phyloP scores from a whole-genome alignment of 2,329 filamentous ascomycete genomes.

The Beauveria rudraprayagi region DNA sequence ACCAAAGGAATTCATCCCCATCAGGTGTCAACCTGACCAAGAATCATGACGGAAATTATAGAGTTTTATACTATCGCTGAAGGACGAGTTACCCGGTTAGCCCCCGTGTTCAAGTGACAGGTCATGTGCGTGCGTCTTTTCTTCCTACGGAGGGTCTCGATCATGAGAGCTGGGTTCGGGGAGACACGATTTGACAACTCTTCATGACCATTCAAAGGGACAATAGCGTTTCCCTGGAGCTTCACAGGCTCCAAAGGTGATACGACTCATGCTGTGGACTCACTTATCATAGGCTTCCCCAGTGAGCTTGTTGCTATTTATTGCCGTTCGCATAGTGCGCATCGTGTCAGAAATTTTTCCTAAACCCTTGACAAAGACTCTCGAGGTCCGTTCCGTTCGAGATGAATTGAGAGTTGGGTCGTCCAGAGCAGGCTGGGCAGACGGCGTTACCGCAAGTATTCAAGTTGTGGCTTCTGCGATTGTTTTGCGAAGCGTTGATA shows the following conservation, averaged over 20 bases:
- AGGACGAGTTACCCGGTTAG: background rate
- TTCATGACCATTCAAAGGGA: background rate
- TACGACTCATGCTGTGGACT: background rate
- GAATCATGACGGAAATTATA: too few species aligned
- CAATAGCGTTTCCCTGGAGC: background rate
- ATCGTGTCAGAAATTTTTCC: background rate
- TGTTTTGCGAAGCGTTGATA: too few species aligned
- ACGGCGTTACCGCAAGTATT: too few species aligned
- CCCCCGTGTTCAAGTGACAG: background rate
- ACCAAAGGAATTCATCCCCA: too few species aligned
- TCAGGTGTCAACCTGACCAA: too few species aligned
- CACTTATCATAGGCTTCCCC: background rate
- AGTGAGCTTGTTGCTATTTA: background rate
- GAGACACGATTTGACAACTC: background rate
- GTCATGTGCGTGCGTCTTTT: background rate
- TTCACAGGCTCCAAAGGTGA: background rate
- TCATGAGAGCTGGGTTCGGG: background rate
- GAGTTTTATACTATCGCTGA: background rate
- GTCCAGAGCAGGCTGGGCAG: background rate
- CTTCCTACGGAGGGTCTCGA: background rate
- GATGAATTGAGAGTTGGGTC: background rate
- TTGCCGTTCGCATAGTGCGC: background rate
- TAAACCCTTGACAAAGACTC: background rate
- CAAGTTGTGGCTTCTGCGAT: background rate
- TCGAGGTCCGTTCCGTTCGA: background rate